Evolutionary conservation across 2,329 filamentous ascomycete species (phyloP).

Genomic region (Chalaropsis ovoidea): DNA sequence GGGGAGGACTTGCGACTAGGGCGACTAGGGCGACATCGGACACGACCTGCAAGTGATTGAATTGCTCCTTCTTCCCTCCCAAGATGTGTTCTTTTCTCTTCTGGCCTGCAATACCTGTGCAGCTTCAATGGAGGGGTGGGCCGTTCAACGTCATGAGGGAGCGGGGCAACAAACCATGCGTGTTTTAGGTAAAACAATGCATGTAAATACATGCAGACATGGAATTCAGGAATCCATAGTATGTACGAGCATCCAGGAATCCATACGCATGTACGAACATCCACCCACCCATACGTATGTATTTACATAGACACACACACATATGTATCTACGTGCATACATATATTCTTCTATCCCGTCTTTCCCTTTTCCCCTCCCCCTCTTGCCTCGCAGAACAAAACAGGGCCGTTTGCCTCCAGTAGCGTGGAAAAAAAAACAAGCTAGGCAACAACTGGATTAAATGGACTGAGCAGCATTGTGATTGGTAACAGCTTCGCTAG

Average conservation of each 20-base stretch:
- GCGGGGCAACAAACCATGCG: slow-evolving; percentile 9
- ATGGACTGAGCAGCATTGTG: neutral
- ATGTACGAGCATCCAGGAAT: neutral
- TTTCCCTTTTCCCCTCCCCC: neutral
- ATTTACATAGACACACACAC: neutral
- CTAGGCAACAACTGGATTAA: neutral
- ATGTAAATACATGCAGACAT: neutral
- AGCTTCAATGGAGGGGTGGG: slow-evolving; percentile 1
- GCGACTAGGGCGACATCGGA: slow-evolving; percentile 13
- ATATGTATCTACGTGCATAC: neutral
- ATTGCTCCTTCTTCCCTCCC: slow-evolving; percentile 8
- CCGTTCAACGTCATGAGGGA: slow-evolving; percentile 6
- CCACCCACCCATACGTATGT: neutral
- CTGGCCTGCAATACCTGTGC: neutral
- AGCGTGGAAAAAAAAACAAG: neutral
- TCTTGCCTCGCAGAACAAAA: neutral
- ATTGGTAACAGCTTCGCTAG: neutral
- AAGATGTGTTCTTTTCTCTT: slow-evolving; percentile 4
- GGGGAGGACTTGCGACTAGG: slow-evolving; percentile 11
- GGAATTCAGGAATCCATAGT: neutral
- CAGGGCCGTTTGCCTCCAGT: neutral
- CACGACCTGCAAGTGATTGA: slow-evolving; percentile 10
- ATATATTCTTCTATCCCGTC: slow-evolving; percentile 10
- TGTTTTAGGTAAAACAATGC: slow-evolving; percentile 17
- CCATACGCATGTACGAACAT: neutral